Evolutionary conservation across 257 asterid species (phyloP).

Genomic region (Solanum acaule): DNA sequence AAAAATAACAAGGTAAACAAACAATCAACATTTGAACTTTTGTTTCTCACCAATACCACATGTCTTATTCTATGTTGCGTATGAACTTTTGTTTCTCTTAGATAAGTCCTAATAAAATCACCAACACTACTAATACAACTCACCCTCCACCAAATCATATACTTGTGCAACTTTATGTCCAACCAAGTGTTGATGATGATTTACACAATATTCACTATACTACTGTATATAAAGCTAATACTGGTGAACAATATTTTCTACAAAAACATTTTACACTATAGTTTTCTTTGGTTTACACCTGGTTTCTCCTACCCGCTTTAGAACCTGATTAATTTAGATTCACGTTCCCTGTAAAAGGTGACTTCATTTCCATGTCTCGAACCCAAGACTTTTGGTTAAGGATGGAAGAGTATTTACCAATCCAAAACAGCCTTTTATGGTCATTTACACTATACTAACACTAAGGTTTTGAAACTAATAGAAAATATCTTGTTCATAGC

Average conservation of each 20-base stretch:
- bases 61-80: background rate
- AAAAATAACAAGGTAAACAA: too few species aligned
- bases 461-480: background rate
- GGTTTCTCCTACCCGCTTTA: background rate
- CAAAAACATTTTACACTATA: background rate
- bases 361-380: background rate
- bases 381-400: background rate
- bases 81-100: background rate
- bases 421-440: background rate
- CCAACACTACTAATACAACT: background rate
- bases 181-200: background rate
- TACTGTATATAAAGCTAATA: background rate
- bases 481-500: background rate
- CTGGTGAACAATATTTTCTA: background rate
- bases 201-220: background rate
- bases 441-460: background rate
- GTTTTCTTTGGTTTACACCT: background rate
- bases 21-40: too few species aligned
- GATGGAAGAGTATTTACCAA: background rate
- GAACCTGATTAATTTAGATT: background rate
- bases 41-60: too few species aligned
- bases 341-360: background rate
- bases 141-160: background rate
- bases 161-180: background rate
- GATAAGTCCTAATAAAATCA: background rate